Base-by-base conservation (phyloP, 2,329 filamentous ascomycete species). In the Alternaria solani region DNA sequence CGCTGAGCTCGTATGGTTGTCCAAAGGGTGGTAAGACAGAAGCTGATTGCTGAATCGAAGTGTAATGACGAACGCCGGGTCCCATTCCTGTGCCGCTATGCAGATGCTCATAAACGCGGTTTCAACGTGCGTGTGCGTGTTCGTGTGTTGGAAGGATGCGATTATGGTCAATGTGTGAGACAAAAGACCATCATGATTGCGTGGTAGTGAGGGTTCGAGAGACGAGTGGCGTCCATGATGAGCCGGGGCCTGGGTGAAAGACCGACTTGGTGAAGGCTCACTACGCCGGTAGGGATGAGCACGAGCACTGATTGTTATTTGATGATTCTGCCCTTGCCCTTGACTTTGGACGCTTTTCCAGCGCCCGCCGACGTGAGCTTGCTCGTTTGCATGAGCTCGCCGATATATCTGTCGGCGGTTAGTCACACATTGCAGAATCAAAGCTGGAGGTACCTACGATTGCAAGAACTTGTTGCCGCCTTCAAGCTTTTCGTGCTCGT, bases 391-490 rank as follows among this genome's bases (percentile, higher is more conserved):
- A 97, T 98, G 56, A 98, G 85, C 75, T 97, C 94, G 66, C 94
- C 94, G 72, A 98, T 98, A 78, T 98, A 98, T 79, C 97, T 97
- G 61, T 7, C 2, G 7, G 23, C 4, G 20, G 60, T 72, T 67
- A 78, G 71, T 44, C 34, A 49, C 7, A 16, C 32, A 16, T 11
- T 8, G 14, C 20, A 14, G 41, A 14, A 6, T 5, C 47, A 26
- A 23, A 9, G 16, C 7, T 18, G 25, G 34, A 28, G n/a, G 14
- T 16, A 81, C 82, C 56, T 73, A 84, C 82, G 82, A 84, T 79
- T 98, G 94, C 48, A 99, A 82, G 75, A 98, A 97, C 74, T 93
- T 94, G 85, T 99, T 99, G 79, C 97, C 94, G 78, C 87, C 95
- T 79, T 98, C 94, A 55, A 99, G 88, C 80, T 97, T 97, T 81